phyloP scores from a whole-genome alignment of 2,329 filamentous ascomycete species.

The Metarhizium guizhouense region DNA sequence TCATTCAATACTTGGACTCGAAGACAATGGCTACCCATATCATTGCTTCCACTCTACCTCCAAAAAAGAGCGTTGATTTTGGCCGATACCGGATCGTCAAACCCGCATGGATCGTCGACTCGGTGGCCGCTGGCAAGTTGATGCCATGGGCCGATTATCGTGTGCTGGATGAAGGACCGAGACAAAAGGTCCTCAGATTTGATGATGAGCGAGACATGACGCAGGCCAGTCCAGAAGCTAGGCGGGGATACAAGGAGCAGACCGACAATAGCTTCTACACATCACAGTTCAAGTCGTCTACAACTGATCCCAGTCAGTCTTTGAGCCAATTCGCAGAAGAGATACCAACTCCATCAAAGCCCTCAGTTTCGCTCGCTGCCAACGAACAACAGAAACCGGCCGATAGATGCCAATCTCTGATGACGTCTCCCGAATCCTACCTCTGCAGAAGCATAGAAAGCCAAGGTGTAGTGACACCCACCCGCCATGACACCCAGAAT shows the following conservation, averaged over 20 bases:
- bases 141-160: constrained; percentile 82
- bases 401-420: not conserved
- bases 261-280: constrained; percentile 77
- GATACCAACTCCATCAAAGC: constrained; percentile 13
- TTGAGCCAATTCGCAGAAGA: constrained; percentile 20
- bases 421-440: not conserved
- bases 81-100: constrained; percentile 83
- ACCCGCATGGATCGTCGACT: constrained; percentile 90
- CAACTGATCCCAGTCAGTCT: constrained; percentile 18
- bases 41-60: constrained; percentile 80
- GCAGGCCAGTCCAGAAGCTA: constrained; percentile 48
- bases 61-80: constrained; percentile 89
- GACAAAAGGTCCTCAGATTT: constrained; percentile 66
- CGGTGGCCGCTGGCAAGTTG: constrained; percentile 68
- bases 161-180: constrained; percentile 73
- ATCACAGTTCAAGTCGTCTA: constrained; percentile 48
- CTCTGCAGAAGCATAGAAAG: not conserved
- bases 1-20: constrained; percentile 86
- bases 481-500: not conserved
- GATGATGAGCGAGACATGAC: constrained; percentile 55
- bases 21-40: constrained; percentile 97
- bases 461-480: not conserved
- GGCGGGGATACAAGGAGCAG: constrained; percentile 68
- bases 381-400: not conserved
- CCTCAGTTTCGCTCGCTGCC: not conserved